Percentiles rank a stretch among this genome's conserved stretches.
Evolutionary conservation across 495 filamentous ascomycete species (phyloP).

Genomic region (Neurospora tetrasperma): DNA sequence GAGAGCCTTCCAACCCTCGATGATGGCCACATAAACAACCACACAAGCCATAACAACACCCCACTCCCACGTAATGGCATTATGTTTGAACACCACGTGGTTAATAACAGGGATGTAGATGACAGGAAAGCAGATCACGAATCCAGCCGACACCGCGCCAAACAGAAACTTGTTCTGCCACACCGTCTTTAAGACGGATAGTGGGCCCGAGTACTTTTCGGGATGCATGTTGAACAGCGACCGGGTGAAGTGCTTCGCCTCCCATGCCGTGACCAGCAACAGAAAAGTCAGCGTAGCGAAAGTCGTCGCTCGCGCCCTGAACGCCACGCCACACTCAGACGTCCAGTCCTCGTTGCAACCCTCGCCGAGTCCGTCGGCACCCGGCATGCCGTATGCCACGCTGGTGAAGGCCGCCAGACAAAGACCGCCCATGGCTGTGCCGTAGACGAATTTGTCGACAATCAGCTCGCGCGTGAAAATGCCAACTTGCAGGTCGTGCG

Average conservation of each 20-base stretch:
- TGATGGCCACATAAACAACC: slow-evolving; percentile 46
- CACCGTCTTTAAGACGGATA: slow-evolving; percentile 50
- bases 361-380: slow-evolving; percentile 53
- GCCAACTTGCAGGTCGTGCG: slow-evolving; percentile 52
- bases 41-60: slow-evolving; percentile 46
- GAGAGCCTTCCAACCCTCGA: slow-evolving; percentile 56
- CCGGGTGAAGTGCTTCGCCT: slow-evolving; percentile 59
- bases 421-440: slow-evolving; percentile 54
- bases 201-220: slow-evolving; percentile 43
- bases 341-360: slow-evolving; percentile 51
- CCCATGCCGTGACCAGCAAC: slow-evolving; percentile 61
- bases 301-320: slow-evolving; percentile 64
- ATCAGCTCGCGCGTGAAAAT: slow-evolving; percentile 62
- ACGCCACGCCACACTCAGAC: slow-evolving; percentile 48
- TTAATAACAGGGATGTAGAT: slow-evolving; percentile 66
- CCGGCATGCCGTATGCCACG: slow-evolving; percentile 51
- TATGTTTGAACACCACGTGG: slow-evolving; percentile 60
- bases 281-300: slow-evolving; percentile 68
- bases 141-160: slow-evolving; percentile 59
- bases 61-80: slow-evolving; percentile 66
- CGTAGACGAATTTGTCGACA: slow-evolving; percentile 64
- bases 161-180: slow-evolving; percentile 66
- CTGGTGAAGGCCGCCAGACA: slow-evolving; percentile 57
- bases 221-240: slow-evolving; percentile 60
- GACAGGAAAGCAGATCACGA: slow-evolving; percentile 56